Percentiles rank a stretch among this genome's conserved stretches.
Evolutionary conservation across 2,329 filamentous ascomycete genomes (phyloP).

Genomic region (Colletotrichum siamense): DNA sequence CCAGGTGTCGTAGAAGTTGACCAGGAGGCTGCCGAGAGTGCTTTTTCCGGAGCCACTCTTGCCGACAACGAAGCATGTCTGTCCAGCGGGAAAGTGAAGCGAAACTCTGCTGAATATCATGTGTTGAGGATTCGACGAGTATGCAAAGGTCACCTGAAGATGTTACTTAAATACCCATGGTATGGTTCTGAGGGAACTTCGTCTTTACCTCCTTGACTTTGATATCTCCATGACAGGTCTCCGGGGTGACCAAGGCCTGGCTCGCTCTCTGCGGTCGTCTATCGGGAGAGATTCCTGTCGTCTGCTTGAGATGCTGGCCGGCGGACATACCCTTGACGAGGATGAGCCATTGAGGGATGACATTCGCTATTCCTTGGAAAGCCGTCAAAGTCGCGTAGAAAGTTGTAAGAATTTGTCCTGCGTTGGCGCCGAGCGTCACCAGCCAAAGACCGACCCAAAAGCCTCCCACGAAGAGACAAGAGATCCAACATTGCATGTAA

Average conservation of each 20-base stretch:
- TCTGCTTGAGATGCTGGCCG: constrained; percentile 59
- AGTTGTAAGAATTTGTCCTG: constrained; percentile 78
- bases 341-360: constrained; percentile 79
- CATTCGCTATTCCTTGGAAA: constrained; percentile 74
- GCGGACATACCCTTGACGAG: constrained; percentile 82
- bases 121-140: constrained; percentile 71
- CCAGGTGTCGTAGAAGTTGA: constrained; percentile 75
- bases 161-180: neutral
- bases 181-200: neutral
- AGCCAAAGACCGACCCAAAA: constrained; percentile 87
- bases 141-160: constrained; percentile 75
- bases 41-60: constrained; percentile 92
- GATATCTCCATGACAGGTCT: constrained; percentile 68
- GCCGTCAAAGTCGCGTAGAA: constrained; percentile 85
- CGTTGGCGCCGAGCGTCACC: constrained; percentile 62
- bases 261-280: constrained; percentile 27
- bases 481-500: constrained; percentile 74
- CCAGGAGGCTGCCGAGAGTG: constrained; percentile 80
- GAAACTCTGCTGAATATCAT: constrained; percentile 65
- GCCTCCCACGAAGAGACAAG: constrained; percentile 82
- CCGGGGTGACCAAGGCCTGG: constrained; percentile 10
- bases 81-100: constrained; percentile 74
- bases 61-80: constrained; percentile 83
- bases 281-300: constrained; percentile 21
- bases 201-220: constrained; percentile 68